These are phyloP conservation scores for Alternaria incomplexa DNA, from an alignment of 2,329 filamentous ascomycete species.

Conservation along the genomic window DNA sequence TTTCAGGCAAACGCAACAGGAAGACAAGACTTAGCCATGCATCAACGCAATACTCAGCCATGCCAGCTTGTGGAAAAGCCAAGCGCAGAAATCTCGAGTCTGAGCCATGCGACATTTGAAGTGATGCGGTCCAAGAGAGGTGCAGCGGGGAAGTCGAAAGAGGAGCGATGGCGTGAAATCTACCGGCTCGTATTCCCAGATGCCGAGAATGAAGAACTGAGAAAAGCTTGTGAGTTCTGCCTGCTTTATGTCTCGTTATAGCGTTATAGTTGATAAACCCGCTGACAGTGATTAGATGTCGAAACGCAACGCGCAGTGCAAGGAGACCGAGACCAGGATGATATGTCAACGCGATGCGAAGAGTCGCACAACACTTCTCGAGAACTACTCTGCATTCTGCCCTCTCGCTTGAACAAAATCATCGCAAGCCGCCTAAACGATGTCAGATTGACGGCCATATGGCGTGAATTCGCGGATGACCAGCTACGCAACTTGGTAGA, in stretches of 20 bases:
- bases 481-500: background rate
- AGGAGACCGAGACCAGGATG: background rate
- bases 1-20: background rate
- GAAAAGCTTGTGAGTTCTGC: background rate
- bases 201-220: background rate
- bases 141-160: background rate
- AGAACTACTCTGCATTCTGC: background rate
- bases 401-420: no score
- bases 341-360: background rate
- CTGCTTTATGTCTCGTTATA: no score
- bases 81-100: background rate
- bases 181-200: background rate
- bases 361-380: background rate
- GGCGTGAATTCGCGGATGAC: background rate
- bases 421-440: no score
- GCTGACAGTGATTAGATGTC: background rate
- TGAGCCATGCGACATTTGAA: background rate
- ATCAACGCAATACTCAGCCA: background rate
- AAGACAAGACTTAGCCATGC: background rate
- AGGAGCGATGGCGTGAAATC: background rate
- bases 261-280: no score
- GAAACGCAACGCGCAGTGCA: background rate
- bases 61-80: background rate
- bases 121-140: background rate
- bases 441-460: background rate